Percentiles rank a stretch among this genome's conserved stretches.
Evolutionary conservation across 148 eudicot genomes (phyloP).

Genomic region (Simmondsia chinensis): DNA sequence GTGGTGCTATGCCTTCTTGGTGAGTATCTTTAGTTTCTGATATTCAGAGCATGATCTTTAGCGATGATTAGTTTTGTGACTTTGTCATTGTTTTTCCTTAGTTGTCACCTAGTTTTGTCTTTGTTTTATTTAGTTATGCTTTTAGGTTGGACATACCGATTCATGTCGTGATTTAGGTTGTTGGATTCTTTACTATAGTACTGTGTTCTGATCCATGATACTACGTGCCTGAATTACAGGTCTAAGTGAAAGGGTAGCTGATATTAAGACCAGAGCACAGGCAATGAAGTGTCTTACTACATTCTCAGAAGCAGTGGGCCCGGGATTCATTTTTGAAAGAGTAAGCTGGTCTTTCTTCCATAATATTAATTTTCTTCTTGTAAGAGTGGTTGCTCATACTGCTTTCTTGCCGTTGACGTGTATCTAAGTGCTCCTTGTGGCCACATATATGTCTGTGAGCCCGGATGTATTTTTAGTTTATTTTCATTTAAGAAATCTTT

Average conservation of each 20-base stretch:
- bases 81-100: neutral
- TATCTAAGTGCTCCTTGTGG: slow-evolving; percentile 1
- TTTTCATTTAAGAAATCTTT: neutral
- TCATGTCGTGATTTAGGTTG: neutral
- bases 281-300: slow-evolving; percentile 92
- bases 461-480: no score
- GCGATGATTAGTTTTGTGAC: neutral
- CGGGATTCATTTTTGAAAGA: slow-evolving; percentile 94
- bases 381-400: neutral
- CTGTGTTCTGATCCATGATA: neutral
- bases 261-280: slow-evolving; percentile 87
- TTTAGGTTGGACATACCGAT: no score
- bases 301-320: slow-evolving; percentile 87
- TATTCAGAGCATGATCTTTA: neutral
- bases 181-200: neutral
- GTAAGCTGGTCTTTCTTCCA: slow-evolving; percentile 26
- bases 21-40: slow-evolving; percentile 14
- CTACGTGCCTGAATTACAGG: slow-evolving; percentile 27
- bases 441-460: neutral
- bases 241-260: slow-evolving; percentile 92
- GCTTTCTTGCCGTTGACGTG: neutral
- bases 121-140: neutral
- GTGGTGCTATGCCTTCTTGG: slow-evolving; percentile 90
- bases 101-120: neutral
- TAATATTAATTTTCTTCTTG: neutral